Evolutionary conservation across 2,329 filamentous ascomycete species (phyloP).

Genomic region (Cladophialophora yegresii): DNA sequence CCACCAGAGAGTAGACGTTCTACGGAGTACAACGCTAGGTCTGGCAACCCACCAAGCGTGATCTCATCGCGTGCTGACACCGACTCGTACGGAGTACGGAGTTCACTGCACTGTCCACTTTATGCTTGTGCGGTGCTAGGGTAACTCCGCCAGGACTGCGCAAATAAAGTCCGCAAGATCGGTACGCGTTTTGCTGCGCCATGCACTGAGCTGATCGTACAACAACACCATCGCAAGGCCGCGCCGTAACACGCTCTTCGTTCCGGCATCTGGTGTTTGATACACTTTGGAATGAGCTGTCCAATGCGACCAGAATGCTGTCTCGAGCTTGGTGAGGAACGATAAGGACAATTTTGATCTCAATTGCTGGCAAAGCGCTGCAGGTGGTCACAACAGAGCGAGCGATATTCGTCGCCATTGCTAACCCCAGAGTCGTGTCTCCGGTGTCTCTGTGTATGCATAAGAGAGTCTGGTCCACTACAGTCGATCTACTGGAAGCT

Average conservation of each 20-base stretch:
- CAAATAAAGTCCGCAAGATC: background rate
- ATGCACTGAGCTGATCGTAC: background rate
- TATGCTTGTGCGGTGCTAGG: background rate
- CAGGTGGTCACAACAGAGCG: background rate
- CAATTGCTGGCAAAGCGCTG: background rate
- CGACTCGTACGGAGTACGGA: background rate
- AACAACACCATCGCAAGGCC: background rate
- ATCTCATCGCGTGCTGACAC: background rate
- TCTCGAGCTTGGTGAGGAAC: background rate
- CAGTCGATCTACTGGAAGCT: background rate
- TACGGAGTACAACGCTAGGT: background rate
- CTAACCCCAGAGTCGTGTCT: background rate
- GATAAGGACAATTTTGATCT: background rate
- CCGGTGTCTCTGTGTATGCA: background rate
- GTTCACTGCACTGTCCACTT: background rate
- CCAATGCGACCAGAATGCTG: background rate
- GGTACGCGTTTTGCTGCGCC: background rate
- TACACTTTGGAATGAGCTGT: background rate
- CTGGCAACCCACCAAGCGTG: background rate
- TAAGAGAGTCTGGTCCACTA: background rate
- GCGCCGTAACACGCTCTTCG: background rate
- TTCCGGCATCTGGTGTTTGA: background rate
- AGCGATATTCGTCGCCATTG: background rate
- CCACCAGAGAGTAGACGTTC: background rate
- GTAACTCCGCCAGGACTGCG: background rate